phyloP scores from a whole-genome alignment of 2,329 filamentous ascomycete genomes.

The Sordariomycetes sp. region DNA sequence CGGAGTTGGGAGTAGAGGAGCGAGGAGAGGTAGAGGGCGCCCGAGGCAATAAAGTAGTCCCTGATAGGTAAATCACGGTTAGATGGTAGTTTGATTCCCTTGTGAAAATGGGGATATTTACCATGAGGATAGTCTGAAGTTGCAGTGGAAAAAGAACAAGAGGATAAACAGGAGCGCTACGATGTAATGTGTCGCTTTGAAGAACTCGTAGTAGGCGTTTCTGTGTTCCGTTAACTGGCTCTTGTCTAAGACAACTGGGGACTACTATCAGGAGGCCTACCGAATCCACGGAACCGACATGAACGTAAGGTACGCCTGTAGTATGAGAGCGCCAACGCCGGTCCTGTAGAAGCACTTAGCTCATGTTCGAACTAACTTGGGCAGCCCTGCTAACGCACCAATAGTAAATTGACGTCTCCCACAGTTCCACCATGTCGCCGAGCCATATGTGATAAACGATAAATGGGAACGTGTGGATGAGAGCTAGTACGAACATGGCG shows the following conservation, averaged over 20 bases:
- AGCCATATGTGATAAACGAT: constrained; percentile 35
- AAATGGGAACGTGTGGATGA: constrained; percentile 47
- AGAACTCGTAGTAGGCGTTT: constrained; percentile 44
- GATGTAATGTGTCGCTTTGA: constrained; percentile 42
- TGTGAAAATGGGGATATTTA: neutral
- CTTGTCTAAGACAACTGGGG: neutral
- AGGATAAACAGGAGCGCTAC: constrained; percentile 39
- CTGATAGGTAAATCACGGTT: neutral
- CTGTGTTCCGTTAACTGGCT: constrained; percentile 14
- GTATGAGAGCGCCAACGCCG: constrained; percentile 36
- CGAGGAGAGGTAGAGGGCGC: constrained; percentile 14
- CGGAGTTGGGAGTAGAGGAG: constrained; percentile 32
- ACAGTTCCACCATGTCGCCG: constrained; percentile 32
- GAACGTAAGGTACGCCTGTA: constrained; percentile 40
- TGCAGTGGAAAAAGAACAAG: constrained; percentile 49
- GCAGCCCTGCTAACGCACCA: constrained; percentile 19
- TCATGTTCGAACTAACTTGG: neutral
- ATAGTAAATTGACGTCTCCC: constrained; percentile 30
- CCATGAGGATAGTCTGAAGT: constrained; percentile 40
- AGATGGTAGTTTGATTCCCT: neutral
- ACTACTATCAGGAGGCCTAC: constrained; percentile 14
- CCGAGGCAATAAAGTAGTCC: constrained; percentile 47
- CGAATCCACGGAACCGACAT: constrained; percentile 35
- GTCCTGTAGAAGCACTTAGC: constrained; percentile 10
- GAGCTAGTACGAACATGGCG: constrained; percentile 40